Conservation (phyloP, 2,329 filamentous ascomycete genomes). For the Apiospora saccharicola region DNA sequence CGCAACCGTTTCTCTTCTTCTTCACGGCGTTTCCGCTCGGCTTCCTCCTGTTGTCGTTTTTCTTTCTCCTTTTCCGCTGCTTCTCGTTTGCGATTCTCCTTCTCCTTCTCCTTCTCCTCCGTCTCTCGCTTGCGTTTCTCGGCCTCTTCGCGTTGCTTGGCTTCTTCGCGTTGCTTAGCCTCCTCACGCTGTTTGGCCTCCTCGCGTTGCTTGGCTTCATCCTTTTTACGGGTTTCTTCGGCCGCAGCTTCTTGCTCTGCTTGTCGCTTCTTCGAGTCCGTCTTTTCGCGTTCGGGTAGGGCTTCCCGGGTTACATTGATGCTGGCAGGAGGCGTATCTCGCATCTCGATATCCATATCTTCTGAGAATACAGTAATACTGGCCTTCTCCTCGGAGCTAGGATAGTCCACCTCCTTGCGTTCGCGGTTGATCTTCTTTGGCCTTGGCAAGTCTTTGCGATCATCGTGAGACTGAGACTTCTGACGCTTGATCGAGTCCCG, state of each 20-base stretch:
- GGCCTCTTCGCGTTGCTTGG: conserved; percentile 42
- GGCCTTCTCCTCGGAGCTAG: conserved; percentile 51
- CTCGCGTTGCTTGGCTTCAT: conserved; percentile 41
- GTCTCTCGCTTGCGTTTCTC: conserved; percentile 45
- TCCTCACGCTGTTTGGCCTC: conserved; percentile 38
- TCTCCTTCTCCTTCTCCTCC: conserved; percentile 42
- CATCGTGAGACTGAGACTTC: conserved; percentile 47
- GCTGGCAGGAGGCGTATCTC: conserved; percentile 49
- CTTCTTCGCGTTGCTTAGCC: conserved; percentile 39
- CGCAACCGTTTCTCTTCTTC: conserved; percentile 40
- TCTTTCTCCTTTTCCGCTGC: conserved; percentile 43
- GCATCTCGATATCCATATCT: conserved; percentile 64
- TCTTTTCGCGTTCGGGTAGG: conserved; percentile 46
- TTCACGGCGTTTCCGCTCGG: conserved; percentile 38
- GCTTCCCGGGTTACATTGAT: conserved; percentile 39
- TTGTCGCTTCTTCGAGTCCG: conserved; percentile 45
- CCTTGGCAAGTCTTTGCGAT: conserved; percentile 47
- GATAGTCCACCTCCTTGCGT: conserved; percentile 52
- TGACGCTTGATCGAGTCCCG: conserved; percentile 50
- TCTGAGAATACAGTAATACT: conserved; percentile 66
- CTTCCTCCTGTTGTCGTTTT: conserved; percentile 48
- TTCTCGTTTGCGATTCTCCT: conserved; percentile 36
- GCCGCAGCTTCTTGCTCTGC: conserved; percentile 43
- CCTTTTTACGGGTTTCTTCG: conserved; percentile 40
- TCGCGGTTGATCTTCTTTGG: conserved; percentile 49